Percentiles rank a stretch among this genome's conserved stretches.
phyloP scores from a whole-genome alignment of 371 early-diverging fungal species.

The Rhizopus stolonifer region DNA sequence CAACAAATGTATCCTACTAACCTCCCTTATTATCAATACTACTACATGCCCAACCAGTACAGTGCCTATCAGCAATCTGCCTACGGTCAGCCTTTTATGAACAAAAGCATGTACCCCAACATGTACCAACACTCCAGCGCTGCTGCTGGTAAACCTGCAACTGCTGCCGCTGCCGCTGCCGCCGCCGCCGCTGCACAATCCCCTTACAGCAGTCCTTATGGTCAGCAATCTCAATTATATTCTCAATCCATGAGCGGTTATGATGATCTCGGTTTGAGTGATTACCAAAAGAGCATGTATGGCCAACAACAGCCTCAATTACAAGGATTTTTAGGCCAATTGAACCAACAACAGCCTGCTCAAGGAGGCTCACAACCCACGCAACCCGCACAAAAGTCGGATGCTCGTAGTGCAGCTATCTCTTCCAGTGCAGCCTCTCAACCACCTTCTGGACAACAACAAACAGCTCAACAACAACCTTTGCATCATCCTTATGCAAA shows the following conservation, averaged over 20 bases:
- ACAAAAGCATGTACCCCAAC: constrained; percentile 79
- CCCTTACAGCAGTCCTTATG: constrained; percentile 33
- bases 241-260: constrained; percentile 37
- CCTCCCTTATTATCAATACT: constrained; percentile 74
- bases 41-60: constrained; percentile 76
- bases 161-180: constrained; percentile 17
- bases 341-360: constrained; percentile 5
- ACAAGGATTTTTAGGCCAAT: constrained; percentile 30
- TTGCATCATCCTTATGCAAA: constrained; percentile 20
- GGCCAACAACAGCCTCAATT: constrained; percentile 31
- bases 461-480: constrained; percentile 17
- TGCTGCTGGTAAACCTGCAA: constrained; percentile 27
- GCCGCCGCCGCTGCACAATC: constrained; percentile 22
- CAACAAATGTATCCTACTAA: constrained; percentile 42
- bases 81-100: constrained; percentile 83
- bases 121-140: constrained; percentile 50
- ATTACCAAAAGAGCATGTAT: constrained; percentile 48
- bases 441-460: constrained; percentile 13
- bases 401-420: background rate
- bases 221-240: constrained; percentile 49
- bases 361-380: constrained; percentile 5
- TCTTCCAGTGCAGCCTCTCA: constrained; percentile 1
- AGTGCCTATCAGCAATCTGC: constrained; percentile 66
- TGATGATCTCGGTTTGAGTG: constrained; percentile 51
- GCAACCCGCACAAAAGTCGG: constrained; percentile 15